phyloP scores from a whole-genome alignment of 2,329 filamentous ascomycete genomes.

The Ilyonectria sp. region DNA sequence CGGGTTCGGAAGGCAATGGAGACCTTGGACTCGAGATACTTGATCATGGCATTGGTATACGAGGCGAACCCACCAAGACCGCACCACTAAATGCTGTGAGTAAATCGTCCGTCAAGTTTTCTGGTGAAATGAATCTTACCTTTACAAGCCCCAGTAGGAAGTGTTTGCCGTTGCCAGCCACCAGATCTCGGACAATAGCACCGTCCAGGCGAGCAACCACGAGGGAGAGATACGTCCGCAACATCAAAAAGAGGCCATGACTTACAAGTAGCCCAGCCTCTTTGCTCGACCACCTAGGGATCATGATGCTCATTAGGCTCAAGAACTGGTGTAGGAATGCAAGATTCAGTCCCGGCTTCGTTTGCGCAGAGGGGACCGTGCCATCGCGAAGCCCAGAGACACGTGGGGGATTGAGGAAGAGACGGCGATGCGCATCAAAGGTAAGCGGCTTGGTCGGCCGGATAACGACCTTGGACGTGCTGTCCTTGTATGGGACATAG shows the following conservation, averaged over 20 bases:
- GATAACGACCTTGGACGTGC: constrained; percentile 92
- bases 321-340: constrained; percentile 98
- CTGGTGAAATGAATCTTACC: constrained; percentile 54
- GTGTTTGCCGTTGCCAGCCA: constrained; percentile 91
- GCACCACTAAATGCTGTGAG: constrained; percentile 75
- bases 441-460: constrained; percentile 91
- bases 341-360: constrained; percentile 93
- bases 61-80: constrained; percentile 93
- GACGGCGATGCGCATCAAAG: constrained; percentile 93
- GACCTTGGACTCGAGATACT: constrained; percentile 97
- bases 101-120: neutral
- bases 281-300: constrained; percentile 95
- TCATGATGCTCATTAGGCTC: constrained; percentile 97
- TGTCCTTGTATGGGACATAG: constrained; percentile 91
- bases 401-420: constrained; percentile 92
- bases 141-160: constrained; percentile 93
- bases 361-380: constrained; percentile 86
- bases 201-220: constrained; percentile 94
- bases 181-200: constrained; percentile 94
- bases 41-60: constrained; percentile 99
- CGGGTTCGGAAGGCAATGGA: constrained; percentile 98
- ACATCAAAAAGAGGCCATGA: constrained; percentile 89
- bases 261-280: constrained; percentile 92
- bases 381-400: constrained; percentile 84
- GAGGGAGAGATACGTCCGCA: constrained; percentile 93